Evolutionary conservation across 192 early-diverging fungal genomes (phyloP).

Genomic region (Linnemannia hyalina): DNA sequence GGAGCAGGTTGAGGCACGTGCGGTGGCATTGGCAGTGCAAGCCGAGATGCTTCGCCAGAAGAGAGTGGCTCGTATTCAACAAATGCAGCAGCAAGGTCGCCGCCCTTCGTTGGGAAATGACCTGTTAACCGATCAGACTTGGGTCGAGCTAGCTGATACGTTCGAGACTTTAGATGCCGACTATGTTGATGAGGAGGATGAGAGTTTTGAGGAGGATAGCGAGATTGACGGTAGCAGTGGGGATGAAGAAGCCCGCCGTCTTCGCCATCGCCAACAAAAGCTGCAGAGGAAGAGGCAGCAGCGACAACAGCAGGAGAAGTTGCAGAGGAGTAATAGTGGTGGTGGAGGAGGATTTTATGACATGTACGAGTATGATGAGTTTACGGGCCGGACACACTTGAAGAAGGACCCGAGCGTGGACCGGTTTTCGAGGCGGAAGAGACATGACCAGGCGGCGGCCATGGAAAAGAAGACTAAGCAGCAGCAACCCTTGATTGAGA

Average conservation of each 20-base stretch:
- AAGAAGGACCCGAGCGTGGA: conserved; percentile 17
- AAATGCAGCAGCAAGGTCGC: neutral
- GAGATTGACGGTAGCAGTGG: neutral
- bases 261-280: neutral
- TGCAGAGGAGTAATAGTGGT: neutral
- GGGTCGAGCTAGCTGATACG: conserved; percentile 22
- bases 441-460: conserved; percentile 17
- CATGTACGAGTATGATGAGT: conserved; percentile 45
- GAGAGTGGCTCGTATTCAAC: conserved; percentile 7
- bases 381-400: conserved; percentile 24
- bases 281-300: neutral
- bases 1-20: conserved; percentile 49
- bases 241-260: conserved; percentile 2
- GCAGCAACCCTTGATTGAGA: conserved; percentile 39
- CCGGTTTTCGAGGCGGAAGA: conserved; percentile 44
- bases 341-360: conserved; percentile 5
- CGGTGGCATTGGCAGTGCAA: conserved; percentile 39
- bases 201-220: neutral
- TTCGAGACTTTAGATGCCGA: conserved; percentile 3
- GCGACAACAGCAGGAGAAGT: neutral
- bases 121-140: conserved; percentile 4
- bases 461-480: neutral
- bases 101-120: neutral
- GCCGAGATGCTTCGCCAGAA: conserved; percentile 45
- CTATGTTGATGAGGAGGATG: conserved; percentile 1